Percentiles rank a stretch among this genome's conserved stretches.
phyloP scores from a whole-genome alignment of 306 rosid genomes.

The Hippophae rhamnoides region DNA sequence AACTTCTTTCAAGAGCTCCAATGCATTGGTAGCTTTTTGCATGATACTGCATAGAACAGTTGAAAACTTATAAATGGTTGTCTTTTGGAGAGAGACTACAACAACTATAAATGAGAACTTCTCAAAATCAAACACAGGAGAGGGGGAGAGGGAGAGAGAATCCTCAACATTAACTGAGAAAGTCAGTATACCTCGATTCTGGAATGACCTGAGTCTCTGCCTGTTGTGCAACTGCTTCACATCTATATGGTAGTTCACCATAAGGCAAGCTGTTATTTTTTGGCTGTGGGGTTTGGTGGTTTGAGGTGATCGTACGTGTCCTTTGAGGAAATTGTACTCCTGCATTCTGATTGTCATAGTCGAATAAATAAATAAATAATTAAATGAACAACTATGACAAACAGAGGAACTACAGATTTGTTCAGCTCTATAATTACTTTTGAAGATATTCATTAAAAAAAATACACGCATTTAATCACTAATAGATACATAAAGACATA shows the following conservation, averaged over 20 bases:
- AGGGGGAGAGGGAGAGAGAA: background rate
- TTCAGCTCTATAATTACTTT: too few relatives aligned
- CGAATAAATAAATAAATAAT: background rate
- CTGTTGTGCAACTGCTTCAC: constrained; percentile 33
- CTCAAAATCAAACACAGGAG: background rate
- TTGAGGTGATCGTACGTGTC: constrained; percentile 39
- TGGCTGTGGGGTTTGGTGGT: constrained; percentile 42
- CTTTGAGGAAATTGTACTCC: constrained; percentile 82
- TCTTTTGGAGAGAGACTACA: background rate
- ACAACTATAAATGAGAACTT: too few relatives aligned
- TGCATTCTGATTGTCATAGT: constrained; percentile 46
- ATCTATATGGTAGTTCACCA: constrained; percentile 45
- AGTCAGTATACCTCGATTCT: constrained; percentile 63
- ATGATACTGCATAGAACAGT: constrained; percentile 53
- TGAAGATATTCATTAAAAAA: too few relatives aligned
- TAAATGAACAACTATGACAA: background rate
- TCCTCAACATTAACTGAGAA: background rate
- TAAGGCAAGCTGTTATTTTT: constrained; percentile 27
- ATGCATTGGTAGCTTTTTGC: constrained; percentile 75
- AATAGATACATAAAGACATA: too few relatives aligned
- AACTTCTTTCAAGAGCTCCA: constrained; percentile 76
- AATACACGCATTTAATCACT: too few relatives aligned
- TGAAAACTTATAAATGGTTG: constrained; percentile 13
- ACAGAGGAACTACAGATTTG: too few relatives aligned
- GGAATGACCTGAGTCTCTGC: constrained; percentile 52